These are phyloP conservation scores for Fusarium sp. DNA, from an alignment of 2,329 filamentous ascomycete species.

Conservation along the genomic window DNA sequence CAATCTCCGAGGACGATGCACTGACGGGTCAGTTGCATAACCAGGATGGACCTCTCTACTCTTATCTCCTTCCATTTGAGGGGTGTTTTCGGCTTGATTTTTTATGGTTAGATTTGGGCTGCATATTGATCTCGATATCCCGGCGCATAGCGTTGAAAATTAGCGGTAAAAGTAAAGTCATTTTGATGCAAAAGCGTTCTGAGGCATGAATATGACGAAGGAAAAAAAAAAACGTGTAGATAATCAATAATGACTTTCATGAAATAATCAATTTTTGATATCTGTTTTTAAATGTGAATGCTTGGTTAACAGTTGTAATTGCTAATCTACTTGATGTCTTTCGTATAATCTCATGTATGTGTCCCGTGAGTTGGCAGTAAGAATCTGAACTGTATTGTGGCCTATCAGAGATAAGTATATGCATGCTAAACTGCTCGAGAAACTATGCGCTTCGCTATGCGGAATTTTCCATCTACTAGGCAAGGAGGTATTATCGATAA, in stretches of 20 bases:
- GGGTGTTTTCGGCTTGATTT: constrained; percentile 28
- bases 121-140: constrained; percentile 48
- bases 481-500: constrained; percentile 15
- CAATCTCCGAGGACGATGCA: constrained; percentile 33
- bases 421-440: constrained; percentile 4
- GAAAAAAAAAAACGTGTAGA: constrained; percentile 34
- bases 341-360: not conserved
- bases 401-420: constrained; percentile 23
- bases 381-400: not conserved
- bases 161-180: constrained; percentile 51
- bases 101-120: constrained; percentile 31
- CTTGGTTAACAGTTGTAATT: not conserved
- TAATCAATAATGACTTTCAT: constrained; percentile 46
- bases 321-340: not conserved
- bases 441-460: constrained; percentile 13
- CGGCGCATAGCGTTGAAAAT: constrained; percentile 46
- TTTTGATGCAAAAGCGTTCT: constrained; percentile 48
- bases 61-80: constrained; percentile 32
- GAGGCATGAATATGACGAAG: constrained; percentile 42
- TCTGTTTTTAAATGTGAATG: not conserved
- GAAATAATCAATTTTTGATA: constrained; percentile 10
- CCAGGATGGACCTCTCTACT: constrained; percentile 47
- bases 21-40: constrained; percentile 59
- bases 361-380: not conserved
- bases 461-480: constrained; percentile 10